A percentile compares a stretch with the other conserved stretches of the same genome.
Evolutionary conservation across 208 protist genomes (phyloP).

Genomic region (Leishmania aethiopica): DNA sequence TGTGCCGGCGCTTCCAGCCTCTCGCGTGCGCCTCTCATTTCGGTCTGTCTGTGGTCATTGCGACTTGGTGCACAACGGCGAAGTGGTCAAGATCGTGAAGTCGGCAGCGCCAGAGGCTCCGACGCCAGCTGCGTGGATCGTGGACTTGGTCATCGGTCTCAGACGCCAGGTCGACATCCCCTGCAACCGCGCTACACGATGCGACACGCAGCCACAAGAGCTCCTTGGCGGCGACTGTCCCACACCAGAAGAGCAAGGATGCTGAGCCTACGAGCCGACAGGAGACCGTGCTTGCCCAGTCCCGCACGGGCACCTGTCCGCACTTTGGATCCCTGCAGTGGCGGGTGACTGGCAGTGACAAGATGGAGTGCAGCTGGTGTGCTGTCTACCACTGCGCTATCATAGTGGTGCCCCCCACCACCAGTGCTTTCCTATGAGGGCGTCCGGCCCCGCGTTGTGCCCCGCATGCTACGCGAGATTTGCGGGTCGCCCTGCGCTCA

Average conservation of each 20-base stretch:
- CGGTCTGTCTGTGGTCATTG: neutral
- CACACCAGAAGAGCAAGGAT: neutral
- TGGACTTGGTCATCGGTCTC: neutral
- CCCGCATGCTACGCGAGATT: neutral
- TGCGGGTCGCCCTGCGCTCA: neutral
- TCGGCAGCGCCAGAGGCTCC: too few relatives aligned
- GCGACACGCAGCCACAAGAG: neutral
- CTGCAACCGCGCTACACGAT: neutral
- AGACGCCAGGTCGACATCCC: neutral
- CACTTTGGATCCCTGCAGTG: neutral
- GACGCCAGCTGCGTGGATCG: neutral
- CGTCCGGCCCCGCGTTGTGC: neutral
- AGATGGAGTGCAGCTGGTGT: neutral
- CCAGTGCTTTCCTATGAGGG: neutral
- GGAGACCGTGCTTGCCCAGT: neutral
- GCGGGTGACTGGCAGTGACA: neutral
- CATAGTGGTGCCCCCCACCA: neutral
- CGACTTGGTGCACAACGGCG: neutral
- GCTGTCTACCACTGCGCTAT: neutral
- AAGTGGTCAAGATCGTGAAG: neutral
- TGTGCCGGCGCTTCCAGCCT: too few relatives aligned
- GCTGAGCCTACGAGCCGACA: neutral
- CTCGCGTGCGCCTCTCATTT: neutral
- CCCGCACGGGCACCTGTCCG: neutral
- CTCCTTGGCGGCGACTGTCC: neutral